These are phyloP conservation scores for Arthroderma sp. DNA, from an alignment of 2,329 filamentous ascomycete genomes.

Conservation along the genomic window DNA sequence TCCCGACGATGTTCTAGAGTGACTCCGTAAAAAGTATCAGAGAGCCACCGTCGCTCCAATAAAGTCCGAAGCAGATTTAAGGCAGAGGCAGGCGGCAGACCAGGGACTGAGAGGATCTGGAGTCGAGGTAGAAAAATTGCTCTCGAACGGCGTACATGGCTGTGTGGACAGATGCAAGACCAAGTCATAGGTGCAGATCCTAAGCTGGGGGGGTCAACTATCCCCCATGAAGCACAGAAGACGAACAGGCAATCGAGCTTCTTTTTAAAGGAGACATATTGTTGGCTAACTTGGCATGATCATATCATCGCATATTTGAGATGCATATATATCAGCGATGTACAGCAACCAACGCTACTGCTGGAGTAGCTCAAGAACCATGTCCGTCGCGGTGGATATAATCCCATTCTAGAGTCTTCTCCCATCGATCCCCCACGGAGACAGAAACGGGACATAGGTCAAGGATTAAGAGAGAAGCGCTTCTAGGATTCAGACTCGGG, in stretches of 20 bases:
- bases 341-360: neutral
- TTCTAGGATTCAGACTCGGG: neutral
- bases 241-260: neutral
- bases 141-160: neutral
- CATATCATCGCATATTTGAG: neutral
- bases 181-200: conserved; percentile 8
- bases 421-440: neutral
- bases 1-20: neutral
- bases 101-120: neutral
- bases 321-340: neutral
- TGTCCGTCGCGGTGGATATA: neutral
- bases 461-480: neutral
- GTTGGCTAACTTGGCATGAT: neutral
- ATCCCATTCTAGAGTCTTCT: neutral
- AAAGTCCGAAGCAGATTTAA: neutral
- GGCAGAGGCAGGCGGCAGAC: neutral
- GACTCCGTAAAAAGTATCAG: neutral
- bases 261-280: neutral
- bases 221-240: neutral
- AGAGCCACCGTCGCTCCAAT: neutral
- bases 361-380: neutral
- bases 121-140: neutral
- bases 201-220: neutral
- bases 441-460: neutral
- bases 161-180: conserved; percentile 6